These are phyloP conservation scores for Chaetomiaceae sp. DNA, from an alignment of 2,329 filamentous ascomycete genomes.

Conservation along the genomic window DNA sequence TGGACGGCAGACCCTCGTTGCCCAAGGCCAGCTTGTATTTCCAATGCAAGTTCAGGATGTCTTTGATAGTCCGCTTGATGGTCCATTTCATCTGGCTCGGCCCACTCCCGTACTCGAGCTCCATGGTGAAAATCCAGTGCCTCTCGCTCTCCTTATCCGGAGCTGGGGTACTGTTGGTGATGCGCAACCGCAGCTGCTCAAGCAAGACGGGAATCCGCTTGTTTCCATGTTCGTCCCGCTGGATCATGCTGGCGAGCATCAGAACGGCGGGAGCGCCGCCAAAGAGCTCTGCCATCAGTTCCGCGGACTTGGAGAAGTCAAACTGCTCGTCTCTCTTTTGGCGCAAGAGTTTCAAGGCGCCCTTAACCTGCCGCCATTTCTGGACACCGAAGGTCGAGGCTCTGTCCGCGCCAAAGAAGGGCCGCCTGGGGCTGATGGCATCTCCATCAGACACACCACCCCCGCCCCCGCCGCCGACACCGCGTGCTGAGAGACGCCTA, in stretches of 20 bases:
- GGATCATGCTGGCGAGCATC: slow-evolving; percentile 95
- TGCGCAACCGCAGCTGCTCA: slow-evolving; percentile 85
- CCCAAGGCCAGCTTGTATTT: slow-evolving; percentile 86
- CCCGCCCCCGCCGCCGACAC: slow-evolving; percentile 45
- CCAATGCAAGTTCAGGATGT: slow-evolving; percentile 87
- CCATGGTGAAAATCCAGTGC: slow-evolving; percentile 83
- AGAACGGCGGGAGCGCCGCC: slow-evolving; percentile 89
- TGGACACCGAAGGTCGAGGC: slow-evolving; percentile 69
- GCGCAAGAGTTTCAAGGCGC: slow-evolving; percentile 71
- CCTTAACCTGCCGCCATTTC: slow-evolving; percentile 91
- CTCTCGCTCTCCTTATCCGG: slow-evolving; percentile 58
- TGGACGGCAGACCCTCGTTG: slow-evolving; percentile 74
- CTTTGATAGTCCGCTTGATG: slow-evolving; percentile 76
- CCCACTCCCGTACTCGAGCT: slow-evolving; percentile 92
- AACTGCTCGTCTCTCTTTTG: slow-evolving; percentile 82
- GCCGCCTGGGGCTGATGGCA: slow-evolving; percentile 48
- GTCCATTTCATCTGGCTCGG: slow-evolving; percentile 96
- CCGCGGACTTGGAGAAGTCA: slow-evolving; percentile 91
- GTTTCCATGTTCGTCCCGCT: slow-evolving; percentile 92
- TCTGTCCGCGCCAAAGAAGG: slow-evolving; percentile 58
- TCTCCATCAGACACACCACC: slow-evolving; percentile 58
- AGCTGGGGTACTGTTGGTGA: slow-evolving; percentile 70
- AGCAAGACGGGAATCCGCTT: slow-evolving; percentile 90
- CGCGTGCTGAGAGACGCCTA: slow-evolving; percentile 59
- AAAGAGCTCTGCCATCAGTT: slow-evolving; percentile 89